Conservation (phyloP, 2,329 filamentous ascomycete genomes). For the Alternaria triticina region DNA sequence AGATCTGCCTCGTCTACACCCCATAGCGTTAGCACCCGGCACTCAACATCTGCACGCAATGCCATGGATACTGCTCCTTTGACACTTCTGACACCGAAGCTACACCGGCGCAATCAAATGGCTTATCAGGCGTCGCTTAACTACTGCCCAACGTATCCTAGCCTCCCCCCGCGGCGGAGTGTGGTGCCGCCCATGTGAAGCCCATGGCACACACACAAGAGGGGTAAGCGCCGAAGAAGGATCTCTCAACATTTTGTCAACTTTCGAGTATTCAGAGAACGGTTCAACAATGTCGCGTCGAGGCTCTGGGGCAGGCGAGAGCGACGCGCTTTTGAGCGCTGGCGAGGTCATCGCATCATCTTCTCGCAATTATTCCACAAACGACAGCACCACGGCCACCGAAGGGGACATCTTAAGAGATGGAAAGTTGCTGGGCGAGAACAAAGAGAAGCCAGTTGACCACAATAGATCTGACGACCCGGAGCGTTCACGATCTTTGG, state of each 20-base stretch:
- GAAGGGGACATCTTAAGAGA: not conserved
- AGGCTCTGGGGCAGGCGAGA: not conserved
- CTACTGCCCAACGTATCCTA: conserved; percentile 8
- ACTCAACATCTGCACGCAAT: conserved; percentile 9
- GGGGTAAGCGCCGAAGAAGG: conserved; percentile 2
- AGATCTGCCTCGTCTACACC: conserved; percentile 7
- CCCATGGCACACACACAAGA: conserved; percentile 7
- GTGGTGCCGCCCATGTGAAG: not conserved
- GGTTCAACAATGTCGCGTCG: conserved; percentile 4
- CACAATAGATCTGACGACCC: not conserved
- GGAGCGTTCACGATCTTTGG: conserved; percentile 3
- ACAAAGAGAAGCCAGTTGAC: not conserved
- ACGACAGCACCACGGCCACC: not conserved
- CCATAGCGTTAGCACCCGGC: conserved; percentile 6
- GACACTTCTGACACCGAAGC: conserved; percentile 4
- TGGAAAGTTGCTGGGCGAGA: not conserved
- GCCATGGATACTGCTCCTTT: conserved; percentile 7
- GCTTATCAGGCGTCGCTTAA: conserved; percentile 17
- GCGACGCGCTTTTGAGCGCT: conserved; percentile 9
- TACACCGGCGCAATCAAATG: conserved; percentile 5
- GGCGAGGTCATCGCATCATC: conserved; percentile 4
- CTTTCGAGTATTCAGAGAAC: not conserved
- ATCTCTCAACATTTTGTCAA: not conserved
- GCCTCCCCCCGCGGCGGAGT: conserved; percentile 2
- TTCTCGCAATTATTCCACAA: conserved; percentile 14